Base-by-base conservation (phyloP, 192 early-diverging fungal genomes). In the Phycomyces blakesleeanus region DNA sequence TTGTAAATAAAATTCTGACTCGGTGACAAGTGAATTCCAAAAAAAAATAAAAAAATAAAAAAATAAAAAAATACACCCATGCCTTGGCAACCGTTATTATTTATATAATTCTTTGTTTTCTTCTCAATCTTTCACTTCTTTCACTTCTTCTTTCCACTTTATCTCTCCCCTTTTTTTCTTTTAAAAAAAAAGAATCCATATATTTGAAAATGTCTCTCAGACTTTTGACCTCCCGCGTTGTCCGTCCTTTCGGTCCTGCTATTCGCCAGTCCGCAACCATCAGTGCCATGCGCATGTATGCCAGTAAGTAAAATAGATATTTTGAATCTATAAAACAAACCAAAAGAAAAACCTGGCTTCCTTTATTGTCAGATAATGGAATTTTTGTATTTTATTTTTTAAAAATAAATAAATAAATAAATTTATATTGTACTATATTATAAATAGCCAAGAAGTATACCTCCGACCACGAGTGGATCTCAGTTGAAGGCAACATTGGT, bases 381-480 rank as follows among this genome's bases (percentile, higher is more conserved):
- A n/a, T n/a, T n/a, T n/a, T n/a, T n/a, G n/a, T n/a, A n/a, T n/a
- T n/a, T n/a, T n/a, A n/a, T n/a, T n/a, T n/a, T n/a, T n/a, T n/a
- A n/a, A n/a, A n/a, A n/a, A n/a, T n/a, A n/a, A n/a, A n/a, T n/a
- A n/a, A n/a, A n/a, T n/a, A n/a, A n/a, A n/a, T n/a, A n/a, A n/a
- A n/a, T n/a, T n/a, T n/a, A n/a, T n/a, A n/a, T n/a, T n/a, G n/a
- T n/a, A n/a, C n/a, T n/a, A n/a, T n/a, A n/a, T n/a, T n/a, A n/a
- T n/a, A n/a, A 61, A 15, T 68, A 77, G 79, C 75, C 75, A 85
- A 84, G 64, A 82, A 81, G 52, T 98, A 82, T 74, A 95, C 94
- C 18, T 59, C 69, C 57, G 92, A 94, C 27, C 96, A 98, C 81
- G 96, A 98, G 76, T 98, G 94, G 94, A 73, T 98, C 63, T 72